Base-by-base conservation (phyloP, 495 filamentous ascomycete genomes). In the Cercophora samala region DNA sequence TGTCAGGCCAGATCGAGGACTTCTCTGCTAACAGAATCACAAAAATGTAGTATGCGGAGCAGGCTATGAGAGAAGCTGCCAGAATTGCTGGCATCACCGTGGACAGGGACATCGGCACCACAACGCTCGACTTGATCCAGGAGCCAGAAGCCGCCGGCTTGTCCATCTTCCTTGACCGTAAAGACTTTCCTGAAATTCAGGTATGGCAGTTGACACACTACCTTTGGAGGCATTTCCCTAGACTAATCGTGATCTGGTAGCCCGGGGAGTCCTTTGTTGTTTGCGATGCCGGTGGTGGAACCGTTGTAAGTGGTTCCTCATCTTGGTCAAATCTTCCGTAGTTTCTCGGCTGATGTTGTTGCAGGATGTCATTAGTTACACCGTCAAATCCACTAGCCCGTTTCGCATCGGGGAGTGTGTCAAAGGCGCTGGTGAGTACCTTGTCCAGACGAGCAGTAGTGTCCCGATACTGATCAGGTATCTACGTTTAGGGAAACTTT, bases 91-190 rank as follows among this genome's bases (percentile, higher is more conserved):
- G 71, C 4, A 73, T 75, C 13, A 53, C 68, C 4, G 42, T 66
- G 13, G 2, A 15, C 0, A 68, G 74, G 17, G 37, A 58, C 3
- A 71, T 73, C 15, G 74, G 74, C n/a, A 9, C 13, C 5, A 76
- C 74, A 3, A 70, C 60, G 13, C 42, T 76, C 24, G 64, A 46
- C 2, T 68, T 76, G 17, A 68, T 67, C 4, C 65, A 73, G 4
- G 74, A 76, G 61, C 74, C 70, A 11, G 74, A 76, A 42, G 74
- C 72, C 26, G 74, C 72, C 3, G 72, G 65, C 4, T 37, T 76
- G 0, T 46, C 63, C 13, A 74, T 69, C 1, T 65, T 76, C 1
- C 64, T 65, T 52, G 70, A 71, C 23, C 62, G 61, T 6, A 60
- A 62, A 15, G 59, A 66, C 1, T 60, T 60, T 18, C 60, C 61